A percentile compares a stretch with the other conserved stretches of the same genome.
Evolutionary conservation across 805 yeast genomes (phyloP).

Genomic region (Cyberlindnera maclurae): DNA sequence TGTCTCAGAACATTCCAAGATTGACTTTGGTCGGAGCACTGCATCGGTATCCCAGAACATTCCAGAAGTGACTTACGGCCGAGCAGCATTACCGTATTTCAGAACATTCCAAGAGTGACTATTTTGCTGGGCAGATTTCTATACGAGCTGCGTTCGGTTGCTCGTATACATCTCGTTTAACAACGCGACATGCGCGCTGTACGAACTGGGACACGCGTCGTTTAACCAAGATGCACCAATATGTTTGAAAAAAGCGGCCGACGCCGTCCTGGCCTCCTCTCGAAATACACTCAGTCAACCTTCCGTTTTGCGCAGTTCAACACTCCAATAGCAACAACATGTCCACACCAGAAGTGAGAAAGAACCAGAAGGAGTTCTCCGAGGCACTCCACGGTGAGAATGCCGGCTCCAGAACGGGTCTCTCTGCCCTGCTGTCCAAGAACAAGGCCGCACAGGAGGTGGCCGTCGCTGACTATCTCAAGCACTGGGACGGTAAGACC

Average conservation of each 20-base stretch:
- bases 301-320: slow-evolving; percentile 1
- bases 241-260: too few relatives aligned
- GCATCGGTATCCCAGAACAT: too few relatives aligned
- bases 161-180: too few relatives aligned
- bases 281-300: background rate
- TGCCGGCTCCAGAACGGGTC: slow-evolving; percentile 58
- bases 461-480: slow-evolving; percentile 86
- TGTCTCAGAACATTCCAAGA: too few relatives aligned
- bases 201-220: background rate
- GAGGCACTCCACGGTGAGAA: slow-evolving; percentile 79
- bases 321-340: background rate
- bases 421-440: slow-evolving; percentile 71
- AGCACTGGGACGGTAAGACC: slow-evolving; percentile 95
- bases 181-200: too few relatives aligned
- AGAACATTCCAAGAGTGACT: too few relatives aligned
- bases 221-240: background rate
- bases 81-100: too few relatives aligned
- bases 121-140: too few relatives aligned
- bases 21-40: too few relatives aligned
- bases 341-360: slow-evolving; percentile 2
- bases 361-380: slow-evolving; percentile 54
- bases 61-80: too few relatives aligned
- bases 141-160: too few relatives aligned
- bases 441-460: slow-evolving; percentile 71
- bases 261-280: too few relatives aligned